phyloP scores from a whole-genome alignment of 257 asterid genomes.

The Galeopsis tetrahit region DNA sequence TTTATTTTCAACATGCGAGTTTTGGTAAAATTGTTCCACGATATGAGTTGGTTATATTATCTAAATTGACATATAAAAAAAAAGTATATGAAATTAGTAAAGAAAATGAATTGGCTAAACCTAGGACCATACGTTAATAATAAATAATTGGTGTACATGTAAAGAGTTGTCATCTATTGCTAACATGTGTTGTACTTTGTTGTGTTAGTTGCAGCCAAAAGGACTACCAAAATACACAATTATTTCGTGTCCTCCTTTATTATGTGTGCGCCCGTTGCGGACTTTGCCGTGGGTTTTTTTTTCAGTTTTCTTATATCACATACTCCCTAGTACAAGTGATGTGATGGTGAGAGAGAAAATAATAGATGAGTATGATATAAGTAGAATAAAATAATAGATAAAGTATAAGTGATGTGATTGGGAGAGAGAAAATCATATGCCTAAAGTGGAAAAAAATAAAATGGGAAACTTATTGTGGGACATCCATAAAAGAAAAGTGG shows the following conservation, averaged over 20 bases:
- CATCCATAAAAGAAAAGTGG: too few species aligned
- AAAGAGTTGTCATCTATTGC: not conserved
- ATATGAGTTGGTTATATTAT: not conserved
- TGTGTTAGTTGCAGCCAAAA: not conserved
- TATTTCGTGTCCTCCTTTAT: not conserved
- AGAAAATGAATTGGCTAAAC: not conserved
- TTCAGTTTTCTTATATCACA: not conserved
- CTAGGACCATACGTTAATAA: conserved; percentile 7
- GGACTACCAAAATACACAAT: not conserved
- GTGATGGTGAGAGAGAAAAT: too few species aligned
- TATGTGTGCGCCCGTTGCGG: not conserved
- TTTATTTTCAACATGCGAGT: not conserved
- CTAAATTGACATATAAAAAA: not conserved
- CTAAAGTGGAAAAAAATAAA: too few species aligned
- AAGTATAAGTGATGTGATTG: too few species aligned
- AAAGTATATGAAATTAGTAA: not conserved
- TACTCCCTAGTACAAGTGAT: too few species aligned
- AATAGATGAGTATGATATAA: too few species aligned
- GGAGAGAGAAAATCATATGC: too few species aligned
- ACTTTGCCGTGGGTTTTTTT: not conserved
- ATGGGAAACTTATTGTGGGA: too few species aligned
- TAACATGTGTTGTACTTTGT: not conserved
- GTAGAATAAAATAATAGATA: too few species aligned
- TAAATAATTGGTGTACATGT: not conserved
- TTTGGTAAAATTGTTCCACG: not conserved